These are phyloP conservation scores for Climacium dendroides DNA, from an alignment of 225 moss, liverwort and hornwort species.

Conservation along the genomic window DNA sequence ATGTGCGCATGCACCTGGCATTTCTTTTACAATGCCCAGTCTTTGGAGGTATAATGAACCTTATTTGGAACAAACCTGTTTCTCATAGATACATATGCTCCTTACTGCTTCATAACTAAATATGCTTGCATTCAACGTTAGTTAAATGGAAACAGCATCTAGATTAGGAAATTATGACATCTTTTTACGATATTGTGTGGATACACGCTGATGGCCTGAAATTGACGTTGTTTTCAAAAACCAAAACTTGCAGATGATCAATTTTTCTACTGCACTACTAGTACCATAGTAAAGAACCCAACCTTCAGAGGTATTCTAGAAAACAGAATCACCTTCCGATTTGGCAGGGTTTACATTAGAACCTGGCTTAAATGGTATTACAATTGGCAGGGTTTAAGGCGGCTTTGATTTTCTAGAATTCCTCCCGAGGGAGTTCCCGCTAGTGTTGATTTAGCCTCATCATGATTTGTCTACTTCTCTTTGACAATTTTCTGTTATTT, in stretches of 20 bases:
- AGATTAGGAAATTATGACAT: neutral
- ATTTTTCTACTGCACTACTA: neutral
- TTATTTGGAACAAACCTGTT: neutral
- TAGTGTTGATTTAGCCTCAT: neutral
- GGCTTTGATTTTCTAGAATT: neutral
- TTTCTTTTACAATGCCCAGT: constrained; percentile 88
- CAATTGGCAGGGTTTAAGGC: neutral
- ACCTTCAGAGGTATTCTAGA: neutral
- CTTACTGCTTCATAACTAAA: too few relatives aligned
- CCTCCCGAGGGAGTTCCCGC: neutral
- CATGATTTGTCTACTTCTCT: neutral
- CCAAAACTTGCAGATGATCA: neutral
- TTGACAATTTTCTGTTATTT: neutral
- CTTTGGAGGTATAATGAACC: constrained; percentile 50
- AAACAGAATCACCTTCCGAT: neutral
- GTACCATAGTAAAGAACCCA: neutral
- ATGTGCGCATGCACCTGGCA: constrained; percentile 99
- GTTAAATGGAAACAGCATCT: neutral
- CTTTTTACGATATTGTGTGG: neutral
- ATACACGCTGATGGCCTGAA: neutral
- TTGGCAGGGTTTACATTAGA: neutral
- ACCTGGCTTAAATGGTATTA: neutral
- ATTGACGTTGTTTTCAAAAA: neutral
- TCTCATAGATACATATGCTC: neutral
- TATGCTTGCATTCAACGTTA: neutral